A percentile compares a stretch with the other conserved stretches of the same genome.
Conservation (phyloP, 2,329 filamentous ascomycete genomes). For the Alternaria sp. region DNA sequence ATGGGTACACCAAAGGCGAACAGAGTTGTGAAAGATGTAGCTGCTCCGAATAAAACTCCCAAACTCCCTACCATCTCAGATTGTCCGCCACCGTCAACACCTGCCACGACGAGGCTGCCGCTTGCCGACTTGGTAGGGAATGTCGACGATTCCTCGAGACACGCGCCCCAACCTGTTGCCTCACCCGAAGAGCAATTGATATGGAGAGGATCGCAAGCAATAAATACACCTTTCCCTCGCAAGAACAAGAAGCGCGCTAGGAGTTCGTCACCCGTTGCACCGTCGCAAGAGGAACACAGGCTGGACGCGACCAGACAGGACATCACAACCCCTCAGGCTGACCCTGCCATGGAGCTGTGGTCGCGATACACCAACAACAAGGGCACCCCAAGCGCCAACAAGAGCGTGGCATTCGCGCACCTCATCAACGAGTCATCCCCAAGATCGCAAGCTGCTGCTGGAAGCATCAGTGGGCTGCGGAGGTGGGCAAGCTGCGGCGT, state of each 20-base stretch:
- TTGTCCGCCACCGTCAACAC: slow-evolving; percentile 63
- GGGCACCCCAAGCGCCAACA: slow-evolving; percentile 47
- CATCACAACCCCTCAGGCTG: slow-evolving; percentile 55
- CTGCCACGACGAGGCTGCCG: slow-evolving; percentile 65
- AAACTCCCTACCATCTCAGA: slow-evolving; percentile 35
- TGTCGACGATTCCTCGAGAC: slow-evolving; percentile 63
- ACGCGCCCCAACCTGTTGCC: slow-evolving; percentile 55
- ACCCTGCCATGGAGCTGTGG: slow-evolving; percentile 59
- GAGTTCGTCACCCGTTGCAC: slow-evolving; percentile 56
- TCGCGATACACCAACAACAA: slow-evolving; percentile 54
- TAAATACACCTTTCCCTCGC: slow-evolving; percentile 52
- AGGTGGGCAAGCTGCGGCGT: slow-evolving; percentile 61
- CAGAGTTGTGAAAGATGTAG: slow-evolving; percentile 22
- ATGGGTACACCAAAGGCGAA: slow-evolving; percentile 34
- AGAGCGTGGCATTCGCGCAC: slow-evolving; percentile 53
- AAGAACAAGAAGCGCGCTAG: slow-evolving; percentile 56
- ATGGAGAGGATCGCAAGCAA: slow-evolving; percentile 62
- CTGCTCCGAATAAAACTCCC: slow-evolving; percentile 36
- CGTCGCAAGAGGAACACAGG: slow-evolving; percentile 50
- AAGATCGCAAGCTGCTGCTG: slow-evolving; percentile 54
- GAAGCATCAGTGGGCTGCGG: slow-evolving; percentile 56
- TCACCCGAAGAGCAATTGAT: slow-evolving; percentile 69
- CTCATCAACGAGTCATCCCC: slow-evolving; percentile 58
- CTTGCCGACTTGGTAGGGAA: slow-evolving; percentile 69
- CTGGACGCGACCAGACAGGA: slow-evolving; percentile 32